These are phyloP conservation scores for Ordospora colligata DNA, from an alignment of 371 early-diverging fungal genomes.

Conservation along the genomic window DNA sequence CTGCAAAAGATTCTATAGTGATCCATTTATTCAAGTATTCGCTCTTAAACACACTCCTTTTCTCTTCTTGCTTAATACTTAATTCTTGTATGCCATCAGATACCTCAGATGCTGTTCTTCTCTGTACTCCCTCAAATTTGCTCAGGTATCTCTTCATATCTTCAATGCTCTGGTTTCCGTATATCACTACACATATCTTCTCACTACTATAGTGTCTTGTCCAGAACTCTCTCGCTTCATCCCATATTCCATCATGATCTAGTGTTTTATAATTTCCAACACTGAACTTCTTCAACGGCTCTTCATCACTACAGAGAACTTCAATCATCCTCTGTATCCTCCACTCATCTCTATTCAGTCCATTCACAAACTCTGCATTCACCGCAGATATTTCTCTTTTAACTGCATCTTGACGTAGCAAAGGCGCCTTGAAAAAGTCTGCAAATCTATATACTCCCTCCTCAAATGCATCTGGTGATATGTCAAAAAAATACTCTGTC, in stretches of 20 bases:
- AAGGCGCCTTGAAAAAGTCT: constrained; percentile 56
- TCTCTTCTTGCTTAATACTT: not conserved
- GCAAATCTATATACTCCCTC: constrained; percentile 73
- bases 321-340: constrained; percentile 34
- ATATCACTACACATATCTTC: constrained; percentile 51
- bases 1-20: constrained; percentile 35
- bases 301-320: constrained; percentile 10
- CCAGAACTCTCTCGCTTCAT: constrained; percentile 48
- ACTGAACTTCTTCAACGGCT: constrained; percentile 34
- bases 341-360: constrained; percentile 33
- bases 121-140: constrained; percentile 25
- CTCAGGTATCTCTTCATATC: constrained; percentile 23
- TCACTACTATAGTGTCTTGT: constrained; percentile 36
- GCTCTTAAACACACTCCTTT: constrained; percentile 12
- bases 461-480: constrained; percentile 70
- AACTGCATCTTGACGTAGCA: constrained; percentile 50
- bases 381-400: constrained; percentile 58
- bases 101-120: not conserved
- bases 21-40: constrained; percentile 37
- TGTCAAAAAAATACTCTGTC: constrained; percentile 86
- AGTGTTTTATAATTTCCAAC: constrained; percentile 51
- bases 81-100: not conserved
- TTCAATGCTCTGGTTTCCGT: constrained; percentile 41
- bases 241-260: constrained; percentile 27
- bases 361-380: constrained; percentile 54